Conservation (phyloP, 306 rosid genomes). For the Psophocarpus tetragonolobus region DNA sequence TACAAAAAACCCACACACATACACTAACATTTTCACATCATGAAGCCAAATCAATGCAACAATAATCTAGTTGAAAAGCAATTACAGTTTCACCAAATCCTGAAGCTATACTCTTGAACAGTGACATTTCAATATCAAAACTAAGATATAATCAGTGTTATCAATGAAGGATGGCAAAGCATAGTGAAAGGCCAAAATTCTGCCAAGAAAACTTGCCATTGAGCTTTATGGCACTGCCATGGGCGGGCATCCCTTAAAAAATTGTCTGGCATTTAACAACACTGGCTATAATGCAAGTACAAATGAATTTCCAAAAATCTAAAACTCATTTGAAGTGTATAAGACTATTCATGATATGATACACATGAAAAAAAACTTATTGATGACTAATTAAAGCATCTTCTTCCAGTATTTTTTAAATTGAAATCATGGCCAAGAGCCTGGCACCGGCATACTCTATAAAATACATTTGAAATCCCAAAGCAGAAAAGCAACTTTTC, state of each 20-base stretch:
- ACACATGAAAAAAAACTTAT: background rate
- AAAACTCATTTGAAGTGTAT: background rate
- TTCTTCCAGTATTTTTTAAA: background rate
- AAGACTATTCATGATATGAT: background rate
- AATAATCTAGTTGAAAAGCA: constrained; percentile 2
- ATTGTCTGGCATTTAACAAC: no score
- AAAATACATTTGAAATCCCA: constrained; percentile 10
- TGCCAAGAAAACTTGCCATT: no score
- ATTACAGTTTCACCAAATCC: background rate
- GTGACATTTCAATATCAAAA: background rate
- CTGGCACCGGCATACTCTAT: background rate
- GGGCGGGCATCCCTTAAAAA: no score
- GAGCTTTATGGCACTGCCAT: no score
- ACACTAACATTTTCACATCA: background rate
- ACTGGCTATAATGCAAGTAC: background rate
- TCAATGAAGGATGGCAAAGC: no score
- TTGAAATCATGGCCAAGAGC: constrained; percentile 17
- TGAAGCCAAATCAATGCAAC: background rate
- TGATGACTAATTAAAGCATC: background rate
- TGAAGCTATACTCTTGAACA: background rate
- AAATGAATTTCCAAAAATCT: constrained; percentile 11
- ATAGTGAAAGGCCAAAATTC: no score
- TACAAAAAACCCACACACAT: background rate
- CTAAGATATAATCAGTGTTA: background rate
- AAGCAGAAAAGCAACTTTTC: constrained; percentile 10